These are phyloP conservation scores for Aspergillus sp. DNA, from an alignment of 2,329 filamentous ascomycete genomes.

Conservation along the genomic window DNA sequence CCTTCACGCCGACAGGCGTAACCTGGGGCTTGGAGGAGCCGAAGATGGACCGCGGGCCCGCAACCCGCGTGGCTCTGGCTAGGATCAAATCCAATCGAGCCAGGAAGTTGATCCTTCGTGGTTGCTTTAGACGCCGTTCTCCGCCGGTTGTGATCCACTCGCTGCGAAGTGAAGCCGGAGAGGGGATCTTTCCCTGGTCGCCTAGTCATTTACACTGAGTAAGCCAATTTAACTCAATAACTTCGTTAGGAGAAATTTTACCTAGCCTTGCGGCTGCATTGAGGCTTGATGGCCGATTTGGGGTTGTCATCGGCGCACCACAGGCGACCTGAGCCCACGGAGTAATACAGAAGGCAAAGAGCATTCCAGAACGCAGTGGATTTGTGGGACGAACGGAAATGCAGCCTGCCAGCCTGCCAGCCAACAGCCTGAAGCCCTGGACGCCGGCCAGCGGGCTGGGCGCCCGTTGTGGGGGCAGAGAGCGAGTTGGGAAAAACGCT, in stretches of 20 bases:
- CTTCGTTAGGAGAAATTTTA: neutral
- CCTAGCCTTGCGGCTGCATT: neutral
- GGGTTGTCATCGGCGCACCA: neutral
- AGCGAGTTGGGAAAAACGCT: slow-evolving; percentile 18
- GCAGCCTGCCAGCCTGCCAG: slow-evolving; percentile 3
- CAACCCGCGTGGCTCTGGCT: slow-evolving; percentile 11
- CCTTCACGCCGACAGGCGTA: neutral
- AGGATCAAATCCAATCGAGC: slow-evolving; percentile 11
- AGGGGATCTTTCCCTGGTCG: neutral
- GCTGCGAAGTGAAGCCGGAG: neutral
- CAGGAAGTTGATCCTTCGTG: slow-evolving; percentile 6
- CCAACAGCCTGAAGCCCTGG: neutral
- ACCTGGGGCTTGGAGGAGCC: neutral
- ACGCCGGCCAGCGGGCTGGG: neutral
- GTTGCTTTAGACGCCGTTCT: neutral
- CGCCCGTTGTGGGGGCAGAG: slow-evolving; percentile 9
- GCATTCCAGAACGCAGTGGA: neutral
- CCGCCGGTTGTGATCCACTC: neutral
- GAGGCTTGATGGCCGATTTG: no score
- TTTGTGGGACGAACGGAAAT: slow-evolving; percentile 10
- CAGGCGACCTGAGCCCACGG: neutral
- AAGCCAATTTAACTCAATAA: neutral
- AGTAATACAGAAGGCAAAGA: neutral
- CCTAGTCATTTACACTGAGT: neutral
- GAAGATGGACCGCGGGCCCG: slow-evolving; percentile 4